Percentiles rank a stretch among this genome's conserved stretches.
Conservation (phyloP, 2,329 filamentous ascomycete species). For the Scleromitrula shiraiana region DNA sequence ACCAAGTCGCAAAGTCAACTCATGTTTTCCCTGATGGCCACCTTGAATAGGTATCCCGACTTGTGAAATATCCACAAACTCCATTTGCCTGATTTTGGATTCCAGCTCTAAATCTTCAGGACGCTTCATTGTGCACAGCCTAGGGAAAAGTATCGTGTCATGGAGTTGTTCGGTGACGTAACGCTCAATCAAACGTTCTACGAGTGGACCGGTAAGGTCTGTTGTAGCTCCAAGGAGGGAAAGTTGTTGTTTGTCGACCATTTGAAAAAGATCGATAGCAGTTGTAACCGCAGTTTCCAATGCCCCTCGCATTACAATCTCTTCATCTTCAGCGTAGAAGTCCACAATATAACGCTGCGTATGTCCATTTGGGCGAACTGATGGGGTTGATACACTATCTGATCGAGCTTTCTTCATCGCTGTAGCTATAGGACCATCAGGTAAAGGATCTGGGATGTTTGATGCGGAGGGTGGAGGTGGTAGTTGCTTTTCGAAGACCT, state of each 20-base stretch:
- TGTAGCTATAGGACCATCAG: constrained; percentile 47
- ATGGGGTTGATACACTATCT: constrained; percentile 35
- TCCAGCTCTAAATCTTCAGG: constrained; percentile 83
- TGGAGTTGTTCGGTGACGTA: constrained; percentile 93
- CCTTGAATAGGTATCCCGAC: constrained; percentile 82
- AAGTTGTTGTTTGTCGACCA: constrained; percentile 90
- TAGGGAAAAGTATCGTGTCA: constrained; percentile 72
- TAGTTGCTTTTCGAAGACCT: constrained; percentile 75
- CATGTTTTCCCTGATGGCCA: constrained; percentile 69
- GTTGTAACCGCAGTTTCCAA: constrained; percentile 87
- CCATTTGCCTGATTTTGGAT: constrained; percentile 85
- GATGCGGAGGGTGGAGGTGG: constrained; percentile 62
- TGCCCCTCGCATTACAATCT: constrained; percentile 80
- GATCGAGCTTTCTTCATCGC: constrained; percentile 49
- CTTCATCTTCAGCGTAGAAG: constrained; percentile 79
- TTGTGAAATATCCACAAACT: constrained; percentile 87
- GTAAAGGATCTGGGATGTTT: constrained; percentile 50
- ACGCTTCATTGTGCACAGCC: constrained; percentile 68
- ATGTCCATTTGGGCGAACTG: constrained; percentile 31
- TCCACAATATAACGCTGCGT: constrained; percentile 36
- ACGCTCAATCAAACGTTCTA: constrained; percentile 89
- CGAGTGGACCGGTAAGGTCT: constrained; percentile 81
- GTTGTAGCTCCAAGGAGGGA: constrained; percentile 88
- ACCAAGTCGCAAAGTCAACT: constrained; percentile 67
- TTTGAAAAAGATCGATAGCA: constrained; percentile 92